Evolutionary conservation across 495 filamentous ascomycete species (phyloP).

Genomic region (Trichoderma erinaceum): DNA sequence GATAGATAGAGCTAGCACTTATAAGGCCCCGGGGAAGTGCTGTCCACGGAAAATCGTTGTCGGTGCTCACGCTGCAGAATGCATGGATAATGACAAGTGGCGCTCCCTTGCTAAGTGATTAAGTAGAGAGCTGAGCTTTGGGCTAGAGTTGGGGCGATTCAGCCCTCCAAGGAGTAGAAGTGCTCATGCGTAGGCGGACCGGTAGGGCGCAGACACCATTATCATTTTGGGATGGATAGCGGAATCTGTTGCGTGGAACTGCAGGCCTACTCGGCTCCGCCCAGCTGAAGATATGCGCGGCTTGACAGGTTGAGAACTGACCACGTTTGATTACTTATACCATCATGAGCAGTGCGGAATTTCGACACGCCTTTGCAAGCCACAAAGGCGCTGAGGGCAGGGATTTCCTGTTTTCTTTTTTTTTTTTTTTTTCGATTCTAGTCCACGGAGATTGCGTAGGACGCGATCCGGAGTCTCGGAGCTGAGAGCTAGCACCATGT

Average conservation of each 20-base stretch:
- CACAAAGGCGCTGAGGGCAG: not conserved
- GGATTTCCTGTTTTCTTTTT: too few relatives aligned
- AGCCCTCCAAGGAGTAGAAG: not conserved
- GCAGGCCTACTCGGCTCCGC: not conserved
- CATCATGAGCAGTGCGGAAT: not conserved
- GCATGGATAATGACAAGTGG: not conserved
- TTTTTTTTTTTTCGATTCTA: too few relatives aligned
- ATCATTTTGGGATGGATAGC: not conserved
- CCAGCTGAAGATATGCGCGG: not conserved
- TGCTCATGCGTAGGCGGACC: not conserved
- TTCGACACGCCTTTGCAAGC: not conserved
- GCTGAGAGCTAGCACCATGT: too few relatives aligned
- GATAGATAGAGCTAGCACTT: not conserved
- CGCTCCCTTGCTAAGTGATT: not conserved
- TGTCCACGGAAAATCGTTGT: not conserved
- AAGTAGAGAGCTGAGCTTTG: not conserved
- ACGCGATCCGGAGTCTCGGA: too few relatives aligned
- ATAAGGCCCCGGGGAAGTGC: not conserved
- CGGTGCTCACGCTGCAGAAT: not conserved
- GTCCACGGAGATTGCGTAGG: too few relatives aligned
- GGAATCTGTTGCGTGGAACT: not conserved
- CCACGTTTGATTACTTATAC: not conserved
- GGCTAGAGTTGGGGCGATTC: conserved; percentile 1
- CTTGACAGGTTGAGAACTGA: not conserved
- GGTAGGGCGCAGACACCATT: conserved; percentile 10